These are phyloP conservation scores for Arthrinium phaeospermum DNA, from an alignment of 2,329 filamentous ascomycete genomes.

Conservation along the genomic window DNA sequence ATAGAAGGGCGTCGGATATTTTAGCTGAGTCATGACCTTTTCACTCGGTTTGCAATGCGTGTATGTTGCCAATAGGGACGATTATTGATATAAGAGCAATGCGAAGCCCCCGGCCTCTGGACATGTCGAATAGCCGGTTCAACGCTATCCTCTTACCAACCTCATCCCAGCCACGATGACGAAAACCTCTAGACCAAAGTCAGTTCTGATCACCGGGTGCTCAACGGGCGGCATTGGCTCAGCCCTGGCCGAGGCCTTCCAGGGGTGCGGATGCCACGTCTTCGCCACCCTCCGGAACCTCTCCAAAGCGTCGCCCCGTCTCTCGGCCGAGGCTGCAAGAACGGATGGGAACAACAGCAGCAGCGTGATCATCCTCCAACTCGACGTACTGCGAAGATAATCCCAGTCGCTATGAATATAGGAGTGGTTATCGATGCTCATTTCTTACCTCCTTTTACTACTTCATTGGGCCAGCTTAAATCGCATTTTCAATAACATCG, in stretches of 20 bases:
- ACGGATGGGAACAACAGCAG: background rate
- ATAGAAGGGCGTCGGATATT: background rate
- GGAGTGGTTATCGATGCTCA: background rate
- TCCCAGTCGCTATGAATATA: background rate
- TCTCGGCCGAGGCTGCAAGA: background rate
- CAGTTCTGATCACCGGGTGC: conserved; percentile 23
- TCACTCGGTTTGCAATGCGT: background rate
- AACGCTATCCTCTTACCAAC: background rate
- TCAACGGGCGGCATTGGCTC: conserved; percentile 19
- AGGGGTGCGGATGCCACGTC: conserved; percentile 20
- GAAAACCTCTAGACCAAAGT: background rate
- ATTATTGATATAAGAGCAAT: background rate
- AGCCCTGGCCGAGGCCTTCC: conserved; percentile 20
- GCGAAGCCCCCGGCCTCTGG: background rate
- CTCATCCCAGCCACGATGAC: background rate
- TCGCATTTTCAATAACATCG: background rate
- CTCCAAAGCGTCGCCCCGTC: conserved; percentile 7
- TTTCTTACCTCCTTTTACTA: background rate
- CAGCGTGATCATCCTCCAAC: background rate
- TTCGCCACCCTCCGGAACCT: conserved; percentile 21
- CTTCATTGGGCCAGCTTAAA: too few species aligned
- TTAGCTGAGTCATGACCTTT: background rate
- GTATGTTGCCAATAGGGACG: background rate
- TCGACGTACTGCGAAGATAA: background rate
- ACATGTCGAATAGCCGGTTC: background rate